Percentiles rank a stretch among this genome's conserved stretches.
phyloP scores from a whole-genome alignment of 2,329 filamentous ascomycete species.

The Aspergillus fumigatus region DNA sequence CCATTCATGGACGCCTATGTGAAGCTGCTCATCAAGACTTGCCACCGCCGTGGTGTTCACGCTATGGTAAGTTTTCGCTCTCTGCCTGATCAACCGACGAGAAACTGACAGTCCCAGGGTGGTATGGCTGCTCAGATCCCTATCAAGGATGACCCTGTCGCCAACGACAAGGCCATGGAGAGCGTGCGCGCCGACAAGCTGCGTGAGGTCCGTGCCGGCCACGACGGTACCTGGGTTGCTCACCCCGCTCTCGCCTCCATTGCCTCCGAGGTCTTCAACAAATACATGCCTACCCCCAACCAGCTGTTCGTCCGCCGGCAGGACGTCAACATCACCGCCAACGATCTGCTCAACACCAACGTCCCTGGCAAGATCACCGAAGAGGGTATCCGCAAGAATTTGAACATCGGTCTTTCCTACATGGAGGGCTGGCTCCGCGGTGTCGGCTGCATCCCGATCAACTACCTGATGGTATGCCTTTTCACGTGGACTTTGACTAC shows the following conservation, averaged over 20 bases:
- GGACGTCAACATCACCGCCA: constrained; percentile 78
- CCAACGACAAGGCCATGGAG: constrained; percentile 93
- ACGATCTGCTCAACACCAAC: constrained; percentile 97
- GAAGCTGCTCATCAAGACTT: constrained; percentile 95
- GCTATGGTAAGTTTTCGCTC: constrained; percentile 69
- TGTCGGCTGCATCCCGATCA: constrained; percentile 93
- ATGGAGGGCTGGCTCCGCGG: constrained; percentile 99
- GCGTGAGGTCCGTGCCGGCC: constrained; percentile 87
- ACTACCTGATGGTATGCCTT: constrained; percentile 74
- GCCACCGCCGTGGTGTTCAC: constrained; percentile 93
- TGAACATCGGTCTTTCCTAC: constrained; percentile 93
- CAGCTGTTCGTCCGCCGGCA: constrained; percentile 88
- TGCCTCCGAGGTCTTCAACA: constrained; percentile 90
- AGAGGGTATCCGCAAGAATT: constrained; percentile 92
- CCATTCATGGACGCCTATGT: constrained; percentile 99
- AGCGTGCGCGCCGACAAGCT: constrained; percentile 92
- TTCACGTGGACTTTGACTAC: not conserved
- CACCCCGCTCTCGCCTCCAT: constrained; percentile 88
- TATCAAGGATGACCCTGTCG: constrained; percentile 87
- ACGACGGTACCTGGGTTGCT: constrained; percentile 96
- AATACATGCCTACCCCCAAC: constrained; percentile 97
- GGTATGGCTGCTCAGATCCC: constrained; percentile 99
- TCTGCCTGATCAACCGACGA: not conserved
- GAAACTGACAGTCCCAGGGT: constrained; percentile 40
- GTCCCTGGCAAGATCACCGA: constrained; percentile 89